Evolutionary conservation across 2,329 filamentous ascomycete species (phyloP), one percentile per base, ranked within the genome.

Genomic region (Cyphellophora attinorum): DNA sequence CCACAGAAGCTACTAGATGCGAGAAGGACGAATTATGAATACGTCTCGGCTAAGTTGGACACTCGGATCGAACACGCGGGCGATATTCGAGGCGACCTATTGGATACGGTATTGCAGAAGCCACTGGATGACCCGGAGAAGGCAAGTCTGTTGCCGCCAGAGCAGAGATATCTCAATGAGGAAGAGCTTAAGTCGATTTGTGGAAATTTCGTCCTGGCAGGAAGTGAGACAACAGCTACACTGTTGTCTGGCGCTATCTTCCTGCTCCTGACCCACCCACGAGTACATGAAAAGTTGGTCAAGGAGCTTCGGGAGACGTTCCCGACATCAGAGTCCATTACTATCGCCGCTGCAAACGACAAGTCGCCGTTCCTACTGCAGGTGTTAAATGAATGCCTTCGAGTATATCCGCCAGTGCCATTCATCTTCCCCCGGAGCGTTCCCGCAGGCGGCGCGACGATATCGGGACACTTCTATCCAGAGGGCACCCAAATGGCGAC

Each of bases 211-310:
- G 81, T 82, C 60, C 79, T 81, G 42, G 79, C 77, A 6, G 79
- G 79, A 18, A 79, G 76, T 17, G 79, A 84, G 51, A 84, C 80
- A 1, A 83, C 79, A 1, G 81, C 77, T 0, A 83, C 77, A 1
- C 76, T 77, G 5, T 47, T 67, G 13, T 52, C 56, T 62, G 57
- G 55, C 4, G 55, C 55, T 3, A 42, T 62, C 11, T 62, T 60
- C 51, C 59, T 63, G 34, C 55, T 64, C 3, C 51, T 58, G 15
- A 58, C 56, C 13, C 53, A 52, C 13, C 52, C 53, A 5, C 37
- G 33, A 3, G 51, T 48, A 10, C 45, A 59, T 43, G 45, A 49
- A 3, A 52, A 47, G 19, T 34, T 64, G 25, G 50, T 47, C 21
- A 38, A 53, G 5, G 60, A 63, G 37, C 46, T 65, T 12, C 57